Percentiles rank a stretch among this genome's conserved stretches.
Conservation (phyloP, 139 green algal genomes). For the Coelastrella sp. region DNA sequence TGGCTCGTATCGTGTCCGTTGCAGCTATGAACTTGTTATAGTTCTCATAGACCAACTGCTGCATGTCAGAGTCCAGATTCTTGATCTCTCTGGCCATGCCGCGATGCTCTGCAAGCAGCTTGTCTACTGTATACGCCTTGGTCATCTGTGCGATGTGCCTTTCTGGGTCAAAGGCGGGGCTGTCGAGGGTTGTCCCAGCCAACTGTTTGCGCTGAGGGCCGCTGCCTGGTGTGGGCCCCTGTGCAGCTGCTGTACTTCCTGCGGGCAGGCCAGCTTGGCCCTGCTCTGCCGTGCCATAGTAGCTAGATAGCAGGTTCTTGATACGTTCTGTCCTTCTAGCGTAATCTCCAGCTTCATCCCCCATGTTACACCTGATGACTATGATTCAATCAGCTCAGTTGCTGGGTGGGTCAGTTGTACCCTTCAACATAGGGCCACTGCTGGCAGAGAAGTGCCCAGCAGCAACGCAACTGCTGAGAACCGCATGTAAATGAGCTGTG, state of each 20-base stretch:
- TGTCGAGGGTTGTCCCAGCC: conserved; percentile 57
- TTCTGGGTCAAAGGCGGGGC: conserved; percentile 67
- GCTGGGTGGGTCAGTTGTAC: too few species aligned
- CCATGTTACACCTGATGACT: neutral
- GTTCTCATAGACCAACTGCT: conserved; percentile 99
- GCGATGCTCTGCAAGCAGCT: conserved; percentile 82
- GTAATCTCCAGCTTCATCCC: conserved; percentile 55
- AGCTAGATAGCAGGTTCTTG: conserved; percentile 77
- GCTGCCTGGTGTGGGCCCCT: neutral
- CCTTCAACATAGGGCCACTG: neutral
- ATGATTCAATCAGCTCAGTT: too few species aligned
- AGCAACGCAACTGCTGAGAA: neutral
- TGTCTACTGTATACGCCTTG: conserved; percentile 70
- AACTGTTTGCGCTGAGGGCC: neutral
- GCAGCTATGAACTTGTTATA: conserved; percentile 99
- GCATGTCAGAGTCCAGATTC: conserved; percentile 95
- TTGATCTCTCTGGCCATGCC: conserved; percentile 91
- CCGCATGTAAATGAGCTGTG: neutral
- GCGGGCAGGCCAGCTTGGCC: neutral
- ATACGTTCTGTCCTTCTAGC: conserved; percentile 64
- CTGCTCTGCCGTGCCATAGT: conserved; percentile 71
- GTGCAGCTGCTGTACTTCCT: neutral
- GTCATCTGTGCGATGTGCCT: conserved; percentile 67
- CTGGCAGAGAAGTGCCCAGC: neutral
- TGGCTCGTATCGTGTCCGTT: conserved; percentile 90